Conservation (phyloP, 768 basidiomycete species). For the Ramaria sp. region DNA sequence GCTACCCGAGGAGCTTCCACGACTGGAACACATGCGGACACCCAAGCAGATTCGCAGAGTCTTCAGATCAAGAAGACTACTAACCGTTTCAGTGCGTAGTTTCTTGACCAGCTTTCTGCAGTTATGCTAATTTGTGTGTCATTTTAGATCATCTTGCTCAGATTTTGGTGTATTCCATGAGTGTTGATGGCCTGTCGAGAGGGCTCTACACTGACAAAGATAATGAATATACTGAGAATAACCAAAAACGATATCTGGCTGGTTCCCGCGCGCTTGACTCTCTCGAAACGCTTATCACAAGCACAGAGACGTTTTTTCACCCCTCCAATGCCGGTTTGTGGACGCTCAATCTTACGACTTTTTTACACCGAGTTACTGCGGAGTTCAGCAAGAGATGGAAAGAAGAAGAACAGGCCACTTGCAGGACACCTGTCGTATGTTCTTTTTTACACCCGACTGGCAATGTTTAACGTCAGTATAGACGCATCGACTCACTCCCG, state of each 20-base stretch:
- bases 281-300: conserved; percentile 78
- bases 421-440: conserved; percentile 69
- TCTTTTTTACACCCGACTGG: not conserved
- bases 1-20: conserved; percentile 49
- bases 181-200: conserved; percentile 61
- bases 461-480: conserved; percentile 17
- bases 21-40: conserved; percentile 64
- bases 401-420: conserved; percentile 66
- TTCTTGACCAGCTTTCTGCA: conserved; percentile 7
- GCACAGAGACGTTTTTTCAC: conserved; percentile 91
- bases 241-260: conserved; percentile 47
- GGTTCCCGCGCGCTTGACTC: conserved; percentile 86
- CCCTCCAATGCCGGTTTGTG: conserved; percentile 86
- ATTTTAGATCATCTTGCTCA: conserved; percentile 64
- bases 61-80: conserved; percentile 59
- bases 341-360: conserved; percentile 55
- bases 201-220: conserved; percentile 22
- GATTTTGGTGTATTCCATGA: conserved; percentile 82
- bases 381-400: conserved; percentile 75
- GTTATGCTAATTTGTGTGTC: not conserved
- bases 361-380: conserved; percentile 58
- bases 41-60: conserved; percentile 41
- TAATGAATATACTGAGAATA: conserved; percentile 21
- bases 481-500: conserved; percentile 68
- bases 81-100: conserved; percentile 47